A percentile compares a stretch with the other conserved stretches of the same genome.
phyloP scores from a whole-genome alignment of 208 protist species.

The Wallacemonas rigidus region DNA sequence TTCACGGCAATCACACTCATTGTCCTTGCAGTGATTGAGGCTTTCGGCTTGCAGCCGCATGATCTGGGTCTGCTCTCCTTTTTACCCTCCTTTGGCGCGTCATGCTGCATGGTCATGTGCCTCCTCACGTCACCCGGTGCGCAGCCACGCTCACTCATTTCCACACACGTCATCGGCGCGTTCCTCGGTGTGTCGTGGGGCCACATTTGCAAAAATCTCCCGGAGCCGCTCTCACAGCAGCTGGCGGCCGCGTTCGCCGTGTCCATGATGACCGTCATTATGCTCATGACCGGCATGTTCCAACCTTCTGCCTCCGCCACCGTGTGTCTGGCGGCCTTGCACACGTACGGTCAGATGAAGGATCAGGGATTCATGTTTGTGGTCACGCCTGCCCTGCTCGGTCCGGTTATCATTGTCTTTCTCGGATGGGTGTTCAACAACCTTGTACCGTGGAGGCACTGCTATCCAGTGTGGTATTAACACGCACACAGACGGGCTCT shows the following conservation, averaged over 20 bases:
- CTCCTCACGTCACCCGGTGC: conserved; percentile 53
- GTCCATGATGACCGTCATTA: conserved; percentile 42
- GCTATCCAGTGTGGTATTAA: conserved; percentile 67
- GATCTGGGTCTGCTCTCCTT: conserved; percentile 45
- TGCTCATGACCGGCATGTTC: conserved; percentile 53
- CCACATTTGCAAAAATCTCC: conserved; percentile 51
- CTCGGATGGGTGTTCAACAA: conserved; percentile 59
- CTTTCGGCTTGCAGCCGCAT: conserved; percentile 49
- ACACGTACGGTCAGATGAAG: conserved; percentile 52
- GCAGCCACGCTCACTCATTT: conserved; percentile 54
- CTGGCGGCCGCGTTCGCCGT: conserved; percentile 66
- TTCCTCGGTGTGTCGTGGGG: conserved; percentile 61
- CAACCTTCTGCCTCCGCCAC: conserved; percentile 73
- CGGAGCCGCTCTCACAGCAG: conserved; percentile 44
- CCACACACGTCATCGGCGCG: conserved; percentile 57
- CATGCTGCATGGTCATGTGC: conserved; percentile 57
- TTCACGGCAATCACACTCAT: conserved; percentile 59
- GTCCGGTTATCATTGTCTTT: conserved; percentile 50
- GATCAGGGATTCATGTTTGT: conserved; percentile 72
- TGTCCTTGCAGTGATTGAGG: conserved; percentile 51
- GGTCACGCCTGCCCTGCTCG: conserved; percentile 47
- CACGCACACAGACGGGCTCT: background rate
- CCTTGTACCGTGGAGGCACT: conserved; percentile 59
- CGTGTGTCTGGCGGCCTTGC: conserved; percentile 61
- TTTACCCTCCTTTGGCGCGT: conserved; percentile 66